These are phyloP conservation scores for Penicillium sp. DNA, from an alignment of 2,329 filamentous ascomycete genomes.

Conservation along the genomic window DNA sequence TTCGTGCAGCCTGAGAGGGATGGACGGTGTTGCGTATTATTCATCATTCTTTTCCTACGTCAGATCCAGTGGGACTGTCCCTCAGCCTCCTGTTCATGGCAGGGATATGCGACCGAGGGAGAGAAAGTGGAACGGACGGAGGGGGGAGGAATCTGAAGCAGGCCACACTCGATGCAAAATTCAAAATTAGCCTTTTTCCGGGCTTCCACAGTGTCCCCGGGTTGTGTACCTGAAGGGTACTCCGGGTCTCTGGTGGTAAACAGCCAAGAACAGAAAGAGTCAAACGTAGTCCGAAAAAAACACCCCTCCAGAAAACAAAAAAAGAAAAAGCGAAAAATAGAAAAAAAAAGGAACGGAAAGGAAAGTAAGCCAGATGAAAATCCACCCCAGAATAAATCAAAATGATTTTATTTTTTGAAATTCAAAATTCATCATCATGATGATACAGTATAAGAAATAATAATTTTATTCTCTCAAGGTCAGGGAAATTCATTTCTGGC, in stretches of 20 bases:
- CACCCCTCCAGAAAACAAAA: too few species aligned
- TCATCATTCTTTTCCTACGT: constrained; percentile 20
- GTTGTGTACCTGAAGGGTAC: too few species aligned
- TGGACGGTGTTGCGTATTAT: constrained; percentile 4
- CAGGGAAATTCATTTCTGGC: constrained; percentile 8
- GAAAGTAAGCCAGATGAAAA: too few species aligned
- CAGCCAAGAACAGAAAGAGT: too few species aligned
- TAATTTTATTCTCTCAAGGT: not conserved
- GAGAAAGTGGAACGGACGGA: not conserved
- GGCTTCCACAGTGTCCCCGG: too few species aligned
- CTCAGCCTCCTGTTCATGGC: constrained; percentile 27
- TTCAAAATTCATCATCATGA: constrained; percentile 1
- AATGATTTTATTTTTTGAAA: constrained; percentile 14
- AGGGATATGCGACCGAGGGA: constrained; percentile 19
- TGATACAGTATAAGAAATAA: not conserved
- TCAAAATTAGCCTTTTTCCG: not conserved
- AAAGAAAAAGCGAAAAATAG: not conserved
- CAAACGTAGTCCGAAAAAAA: too few species aligned
- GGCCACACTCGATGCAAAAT: constrained; percentile 1
- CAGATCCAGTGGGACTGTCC: constrained; percentile 20
- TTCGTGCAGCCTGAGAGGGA: too few species aligned
- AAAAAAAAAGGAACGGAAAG: not conserved
- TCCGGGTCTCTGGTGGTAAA: too few species aligned
- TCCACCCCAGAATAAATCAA: too few species aligned
- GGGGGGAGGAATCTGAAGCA: constrained; percentile 1